A percentile compares a stretch with the other conserved stretches of the same genome.
Evolutionary conservation across 345 rosid species (phyloP).

Genomic region (Camelina sativa): DNA sequence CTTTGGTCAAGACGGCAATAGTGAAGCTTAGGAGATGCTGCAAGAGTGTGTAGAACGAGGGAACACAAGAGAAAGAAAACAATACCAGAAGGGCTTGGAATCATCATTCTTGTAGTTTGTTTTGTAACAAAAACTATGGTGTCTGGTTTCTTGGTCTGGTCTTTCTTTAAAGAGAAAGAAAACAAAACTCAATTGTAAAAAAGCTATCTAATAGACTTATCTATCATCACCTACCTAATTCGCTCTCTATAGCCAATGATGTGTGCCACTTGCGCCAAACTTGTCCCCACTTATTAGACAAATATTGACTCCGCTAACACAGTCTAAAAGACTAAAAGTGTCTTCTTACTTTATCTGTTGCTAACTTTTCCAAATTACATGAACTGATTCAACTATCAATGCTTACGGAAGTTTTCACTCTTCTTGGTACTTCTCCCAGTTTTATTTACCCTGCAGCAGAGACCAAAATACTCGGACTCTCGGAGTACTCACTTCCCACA

Average conservation of each 20-base stretch:
- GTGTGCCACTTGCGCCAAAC: not conserved
- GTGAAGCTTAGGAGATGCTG: not conserved
- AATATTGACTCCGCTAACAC: too few species aligned
- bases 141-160: not conserved
- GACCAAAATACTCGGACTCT: too few species aligned
- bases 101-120: not conserved
- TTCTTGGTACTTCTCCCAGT: too few species aligned
- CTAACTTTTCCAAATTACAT: too few species aligned
- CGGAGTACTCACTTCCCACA: too few species aligned
- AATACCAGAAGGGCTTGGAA: not conserved
- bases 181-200: not conserved
- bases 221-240: not conserved
- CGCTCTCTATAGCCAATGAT: not conserved
- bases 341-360: too few species aligned
- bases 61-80: conserved; percentile 8
- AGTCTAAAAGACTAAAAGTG: too few species aligned
- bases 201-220: not conserved
- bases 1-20: conserved; percentile 14
- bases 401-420: too few species aligned
- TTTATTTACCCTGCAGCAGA: too few species aligned
- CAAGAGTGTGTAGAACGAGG: not conserved
- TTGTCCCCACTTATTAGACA: not conserved
- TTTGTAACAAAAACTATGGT: not conserved
- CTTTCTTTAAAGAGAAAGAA: not conserved
- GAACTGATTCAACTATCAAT: too few species aligned